Evolutionary conservation across 805 yeast species (phyloP), one percentile per base, ranked within the genome.

Genomic region (Lipomyces anomalus): DNA sequence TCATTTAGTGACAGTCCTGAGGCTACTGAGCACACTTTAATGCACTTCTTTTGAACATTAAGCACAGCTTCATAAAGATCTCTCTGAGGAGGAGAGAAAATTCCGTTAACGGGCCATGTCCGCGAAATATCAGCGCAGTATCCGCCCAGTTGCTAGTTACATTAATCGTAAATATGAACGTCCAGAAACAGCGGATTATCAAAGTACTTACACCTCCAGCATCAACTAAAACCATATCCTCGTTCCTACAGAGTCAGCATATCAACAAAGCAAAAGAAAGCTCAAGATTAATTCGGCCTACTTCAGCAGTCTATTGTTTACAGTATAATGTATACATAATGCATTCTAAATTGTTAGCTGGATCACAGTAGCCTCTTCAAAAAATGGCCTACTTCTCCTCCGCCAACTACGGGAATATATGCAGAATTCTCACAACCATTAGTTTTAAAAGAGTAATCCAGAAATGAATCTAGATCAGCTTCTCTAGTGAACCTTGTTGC

Each of bases 111-210:
- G 4, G 98, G 98, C 97, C 97, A 92, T 0, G 97, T 83, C 53
- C 99, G 74, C 1, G 97, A 89, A 38, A 92, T 92, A 65, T 92
- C 99, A 1, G 97, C 81, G 60, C 95, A 81, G 64, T 92, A 92
- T 1, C 97, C 97, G 34, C 97, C 98, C 4, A 26, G 18, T 6
- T 22, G 1, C 9, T 9, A 5, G 16, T 9, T 26, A 24, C 23
- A 6, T 2, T 17, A 1, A 4, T 4, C 13, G 3, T 11, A 29
- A 3, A 4, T 33, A 1, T 6, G 17, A 11, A 13, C 21, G 33
- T 7, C 11, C 16, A 4, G 7, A 16, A n/a, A n/a, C n/a, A n/a
- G n/a, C n/a, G n/a, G n/a, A n/a, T 6, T n/a, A 13, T 34, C 13
- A 13, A n/a, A 17, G 22, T 20, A 30, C 49, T 37, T 46, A 46